Percentiles rank a stretch among this genome's conserved stretches.
Evolutionary conservation across 495 filamentous ascomycete genomes (phyloP).

Genomic region (Neurospora sp.): DNA sequence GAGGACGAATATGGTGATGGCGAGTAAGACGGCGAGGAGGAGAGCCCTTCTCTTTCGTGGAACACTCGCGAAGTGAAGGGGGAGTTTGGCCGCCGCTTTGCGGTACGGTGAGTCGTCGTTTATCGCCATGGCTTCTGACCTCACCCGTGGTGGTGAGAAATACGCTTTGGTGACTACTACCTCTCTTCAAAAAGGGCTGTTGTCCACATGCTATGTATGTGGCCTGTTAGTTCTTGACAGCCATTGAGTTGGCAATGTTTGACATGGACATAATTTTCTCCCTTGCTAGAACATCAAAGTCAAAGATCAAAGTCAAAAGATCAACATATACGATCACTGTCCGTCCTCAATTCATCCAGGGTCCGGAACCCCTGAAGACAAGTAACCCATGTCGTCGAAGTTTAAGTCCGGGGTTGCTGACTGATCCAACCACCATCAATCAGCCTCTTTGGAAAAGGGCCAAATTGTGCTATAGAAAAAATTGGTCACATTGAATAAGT

Average conservation of each 20-base stretch:
- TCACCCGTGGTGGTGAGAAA: neutral
- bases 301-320: neutral
- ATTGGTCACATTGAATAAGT: neutral
- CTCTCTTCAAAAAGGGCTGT: neutral
- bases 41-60: conserved; percentile 29
- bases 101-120: conserved; percentile 9
- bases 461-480: neutral
- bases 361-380: neutral
- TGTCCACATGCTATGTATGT: neutral
- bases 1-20: conserved; percentile 21
- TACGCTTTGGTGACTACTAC: neutral
- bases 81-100: conserved; percentile 14
- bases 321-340: neutral
- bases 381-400: neutral
- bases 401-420: neutral
- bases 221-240: neutral
- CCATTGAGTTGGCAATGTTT: neutral
- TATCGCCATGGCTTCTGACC: neutral
- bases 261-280: neutral
- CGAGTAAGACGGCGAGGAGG: conserved; percentile 17
- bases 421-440: neutral
- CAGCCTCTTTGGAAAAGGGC: neutral
- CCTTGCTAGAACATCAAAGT: neutral
- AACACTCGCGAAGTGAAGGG: conserved; percentile 20
- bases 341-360: neutral